These are phyloP conservation scores for Acacia pycnantha DNA, from an alignment of 331 rosid species.

Conservation along the genomic window DNA sequence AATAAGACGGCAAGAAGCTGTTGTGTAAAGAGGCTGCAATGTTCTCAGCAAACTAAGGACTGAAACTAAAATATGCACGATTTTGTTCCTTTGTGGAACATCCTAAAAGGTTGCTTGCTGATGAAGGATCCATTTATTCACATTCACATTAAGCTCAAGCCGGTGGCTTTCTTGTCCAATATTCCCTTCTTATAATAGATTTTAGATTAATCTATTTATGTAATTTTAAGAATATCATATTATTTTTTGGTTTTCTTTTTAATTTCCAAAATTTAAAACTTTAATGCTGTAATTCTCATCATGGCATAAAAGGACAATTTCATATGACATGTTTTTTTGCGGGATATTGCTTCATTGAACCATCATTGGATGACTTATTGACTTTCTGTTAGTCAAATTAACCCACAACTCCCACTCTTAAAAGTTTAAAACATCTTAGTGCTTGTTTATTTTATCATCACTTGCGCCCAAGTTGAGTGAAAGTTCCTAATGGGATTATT, in stretches of 20 bases:
- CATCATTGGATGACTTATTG: not conserved
- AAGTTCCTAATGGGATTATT: conserved; percentile 1
- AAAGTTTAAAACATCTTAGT: not conserved
- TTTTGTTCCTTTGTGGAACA: not conserved
- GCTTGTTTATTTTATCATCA: not conserved
- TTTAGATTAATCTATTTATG: too few species aligned
- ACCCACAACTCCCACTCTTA: not conserved
- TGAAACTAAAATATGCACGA: not conserved
- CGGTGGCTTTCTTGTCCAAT: not conserved
- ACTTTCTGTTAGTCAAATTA: not conserved
- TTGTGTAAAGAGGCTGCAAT: not conserved
- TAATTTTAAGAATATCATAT: too few species aligned
- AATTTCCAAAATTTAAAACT: too few species aligned
- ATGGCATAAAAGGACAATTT: conserved; percentile 4
- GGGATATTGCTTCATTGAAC: conserved; percentile 16
- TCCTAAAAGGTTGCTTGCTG: not conserved
- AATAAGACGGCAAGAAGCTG: not conserved
- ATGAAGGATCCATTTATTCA: not conserved
- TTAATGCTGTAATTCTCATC: not conserved
- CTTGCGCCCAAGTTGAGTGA: not conserved
- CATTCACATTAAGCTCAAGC: not conserved
- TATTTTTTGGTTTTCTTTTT: too few species aligned
- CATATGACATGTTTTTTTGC: not conserved
- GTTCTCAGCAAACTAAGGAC: not conserved
- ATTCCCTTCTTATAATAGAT: not conserved